These are phyloP conservation scores for Leccinellum luteum DNA, from an alignment of 768 basidiomycete species.

Conservation along the genomic window DNA sequence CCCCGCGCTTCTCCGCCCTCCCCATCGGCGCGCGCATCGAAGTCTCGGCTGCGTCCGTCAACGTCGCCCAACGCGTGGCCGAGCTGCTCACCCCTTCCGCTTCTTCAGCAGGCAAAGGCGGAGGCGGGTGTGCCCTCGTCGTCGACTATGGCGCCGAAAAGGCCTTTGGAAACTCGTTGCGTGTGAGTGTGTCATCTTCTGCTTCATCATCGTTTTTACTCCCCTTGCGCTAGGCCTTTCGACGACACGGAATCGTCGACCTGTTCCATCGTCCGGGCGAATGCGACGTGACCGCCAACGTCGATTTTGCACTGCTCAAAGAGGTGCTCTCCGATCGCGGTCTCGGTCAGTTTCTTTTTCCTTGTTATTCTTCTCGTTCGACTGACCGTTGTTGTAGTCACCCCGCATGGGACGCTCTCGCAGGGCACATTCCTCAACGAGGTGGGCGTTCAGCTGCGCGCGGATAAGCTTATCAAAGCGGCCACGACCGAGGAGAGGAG, in stretches of 20 bases:
- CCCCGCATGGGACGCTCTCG: conserved; percentile 62
- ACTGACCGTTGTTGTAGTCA: conserved; percentile 29
- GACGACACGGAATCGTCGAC: conserved; percentile 80
- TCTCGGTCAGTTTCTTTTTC: conserved; percentile 30
- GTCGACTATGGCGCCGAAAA: conserved; percentile 86
- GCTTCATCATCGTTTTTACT: background rate
- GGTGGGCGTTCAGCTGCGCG: conserved; percentile 72
- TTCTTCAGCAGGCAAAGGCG: background rate
- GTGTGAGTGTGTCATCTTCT: conserved; percentile 51
- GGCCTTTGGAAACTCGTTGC: conserved; percentile 69
- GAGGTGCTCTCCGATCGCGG: conserved; percentile 72
- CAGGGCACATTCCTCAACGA: conserved; percentile 77
- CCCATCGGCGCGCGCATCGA: conserved; percentile 77
- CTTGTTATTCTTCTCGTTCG: no score
- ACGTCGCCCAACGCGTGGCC: conserved; percentile 65
- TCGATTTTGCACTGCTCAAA: conserved; percentile 87
- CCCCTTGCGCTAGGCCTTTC: conserved; percentile 69
- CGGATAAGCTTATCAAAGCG: conserved; percentile 55
- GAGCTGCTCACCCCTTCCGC: conserved; percentile 45
- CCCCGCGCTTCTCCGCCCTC: conserved; percentile 65
- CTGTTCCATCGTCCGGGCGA: conserved; percentile 83
- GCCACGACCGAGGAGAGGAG: conserved; percentile 50
- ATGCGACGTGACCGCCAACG: conserved; percentile 93
- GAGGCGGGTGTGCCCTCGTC: conserved; percentile 66
- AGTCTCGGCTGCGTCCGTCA: conserved; percentile 70